Conservation (phyloP, 129 eudicot genomes). For the Calendula officinalis region DNA sequence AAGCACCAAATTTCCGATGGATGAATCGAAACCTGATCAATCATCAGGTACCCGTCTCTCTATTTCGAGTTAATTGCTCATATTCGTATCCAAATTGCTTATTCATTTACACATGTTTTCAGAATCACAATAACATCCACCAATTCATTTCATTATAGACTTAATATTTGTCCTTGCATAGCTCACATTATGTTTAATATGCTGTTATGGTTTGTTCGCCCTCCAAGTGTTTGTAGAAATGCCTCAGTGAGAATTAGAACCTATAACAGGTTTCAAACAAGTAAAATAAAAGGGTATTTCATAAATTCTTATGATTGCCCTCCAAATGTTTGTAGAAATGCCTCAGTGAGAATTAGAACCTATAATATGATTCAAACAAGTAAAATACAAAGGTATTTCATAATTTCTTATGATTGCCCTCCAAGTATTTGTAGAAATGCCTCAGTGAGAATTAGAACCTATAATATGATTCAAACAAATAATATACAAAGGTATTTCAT, state of each 20-base stretch:
- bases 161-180: not conserved
- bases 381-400: conserved; percentile 1
- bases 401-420: not conserved
- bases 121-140: conserved; percentile 8
- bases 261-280: conserved; percentile 7
- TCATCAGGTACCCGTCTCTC: conserved; percentile 27
- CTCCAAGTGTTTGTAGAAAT: conserved; percentile 30
- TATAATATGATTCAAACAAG: conserved; percentile 7
- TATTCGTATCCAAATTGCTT: not conserved
- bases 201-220: conserved; percentile 1
- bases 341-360: conserved; percentile 4
- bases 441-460: conserved; percentile 9
- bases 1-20: conserved; percentile 13
- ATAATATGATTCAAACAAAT: conserved; percentile 9
- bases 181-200: not conserved
- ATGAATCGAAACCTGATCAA: conserved; percentile 33
- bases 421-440: too few species aligned
- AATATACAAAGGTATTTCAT: conserved; percentile 8
- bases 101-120: conserved; percentile 7
- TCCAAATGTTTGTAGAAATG: too few species aligned
- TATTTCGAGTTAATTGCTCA: conserved; percentile 12
- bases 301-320: not conserved
- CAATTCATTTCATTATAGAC: not conserved
- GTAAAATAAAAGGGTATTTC: conserved; percentile 6
- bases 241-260: conserved; percentile 16